These are phyloP conservation scores for Penicillium sp. DNA, from an alignment of 2,329 filamentous ascomycete genomes.

Conservation along the genomic window DNA sequence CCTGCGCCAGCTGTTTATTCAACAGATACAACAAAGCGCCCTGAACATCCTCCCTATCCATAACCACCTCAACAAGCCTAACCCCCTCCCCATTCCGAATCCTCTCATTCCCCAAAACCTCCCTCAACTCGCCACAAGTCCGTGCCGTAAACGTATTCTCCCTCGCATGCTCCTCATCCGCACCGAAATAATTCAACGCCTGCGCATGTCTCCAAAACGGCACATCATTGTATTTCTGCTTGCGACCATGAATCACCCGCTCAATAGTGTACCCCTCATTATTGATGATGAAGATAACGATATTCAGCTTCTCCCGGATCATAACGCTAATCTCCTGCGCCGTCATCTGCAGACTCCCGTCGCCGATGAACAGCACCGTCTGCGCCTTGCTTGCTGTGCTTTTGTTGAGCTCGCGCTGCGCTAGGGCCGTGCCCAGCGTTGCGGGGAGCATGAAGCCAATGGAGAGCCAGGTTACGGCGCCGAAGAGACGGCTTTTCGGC, in stretches of 20 bases:
- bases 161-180: slow-evolving; percentile 34
- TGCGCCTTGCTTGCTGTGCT: slow-evolving; percentile 34
- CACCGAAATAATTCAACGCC: slow-evolving; percentile 50
- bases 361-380: slow-evolving; percentile 58
- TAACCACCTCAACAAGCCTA: slow-evolving; percentile 43
- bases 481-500: slow-evolving; percentile 47
- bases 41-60: slow-evolving; percentile 40
- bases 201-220: slow-evolving; percentile 51
- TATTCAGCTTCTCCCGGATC: slow-evolving; percentile 52
- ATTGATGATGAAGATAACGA: slow-evolving; percentile 54
- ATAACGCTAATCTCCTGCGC: slow-evolving; percentile 64
- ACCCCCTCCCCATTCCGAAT: slow-evolving; percentile 40
- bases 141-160: slow-evolving; percentile 42
- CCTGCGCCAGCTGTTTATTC: slow-evolving; percentile 30
- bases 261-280: slow-evolving; percentile 60
- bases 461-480: slow-evolving; percentile 56
- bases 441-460: slow-evolving; percentile 61
- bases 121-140: slow-evolving; percentile 48
- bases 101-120: slow-evolving; percentile 36
- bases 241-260: slow-evolving; percentile 54
- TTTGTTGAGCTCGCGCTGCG: slow-evolving; percentile 34
- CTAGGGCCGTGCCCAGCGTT: slow-evolving; percentile 54
- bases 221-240: slow-evolving; percentile 55
- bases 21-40: slow-evolving; percentile 32
- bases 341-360: slow-evolving; percentile 64